phyloP scores from a whole-genome alignment of 768 basidiomycete genomes.

The Cystobasidiopsis lactophilus region DNA sequence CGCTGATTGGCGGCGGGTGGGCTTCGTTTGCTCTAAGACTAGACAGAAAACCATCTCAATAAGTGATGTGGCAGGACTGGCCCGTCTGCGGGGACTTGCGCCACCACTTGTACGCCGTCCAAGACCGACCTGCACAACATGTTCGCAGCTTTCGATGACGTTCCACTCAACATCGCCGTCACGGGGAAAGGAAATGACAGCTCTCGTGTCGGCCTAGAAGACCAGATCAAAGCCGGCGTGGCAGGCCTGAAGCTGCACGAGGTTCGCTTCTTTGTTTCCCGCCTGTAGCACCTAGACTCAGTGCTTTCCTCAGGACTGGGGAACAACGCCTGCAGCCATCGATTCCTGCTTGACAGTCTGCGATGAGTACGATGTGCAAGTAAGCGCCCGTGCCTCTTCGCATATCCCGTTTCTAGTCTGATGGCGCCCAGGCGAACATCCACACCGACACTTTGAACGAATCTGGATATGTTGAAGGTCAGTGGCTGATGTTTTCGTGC shows the following conservation, averaged over 20 bases:
- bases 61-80: conserved; percentile 49
- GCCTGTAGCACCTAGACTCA: not conserved
- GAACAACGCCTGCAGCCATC: conserved; percentile 42
- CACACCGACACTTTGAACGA: conserved; percentile 96
- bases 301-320: conserved; percentile 11
- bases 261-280: conserved; percentile 12
- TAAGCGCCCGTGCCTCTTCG: conserved; percentile 26
- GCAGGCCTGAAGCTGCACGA: conserved; percentile 86
- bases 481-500: not conserved
- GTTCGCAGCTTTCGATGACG: conserved; percentile 69
- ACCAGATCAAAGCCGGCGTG: conserved; percentile 62
- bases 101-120: conserved; percentile 84
- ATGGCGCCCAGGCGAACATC: conserved; percentile 45
- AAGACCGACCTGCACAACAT: conserved; percentile 74
- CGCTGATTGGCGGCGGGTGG: conserved; percentile 9
- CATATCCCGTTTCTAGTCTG: not conserved
- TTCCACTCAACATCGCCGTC: conserved; percentile 34
- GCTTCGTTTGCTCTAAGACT: not conserved
- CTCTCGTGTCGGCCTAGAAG: conserved; percentile 47
- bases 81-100: conserved; percentile 66
- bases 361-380: conserved; percentile 85
- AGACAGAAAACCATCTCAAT: not conserved
- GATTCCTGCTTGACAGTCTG: conserved; percentile 51
- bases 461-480: conserved; percentile 87
- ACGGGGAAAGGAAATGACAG: conserved; percentile 95